Percentiles rank a stretch among this genome's conserved stretches.
These are phyloP conservation scores for Aphanomyces stellatus DNA, from an alignment of 352 stramenopile genomes.

Conservation along the genomic window DNA sequence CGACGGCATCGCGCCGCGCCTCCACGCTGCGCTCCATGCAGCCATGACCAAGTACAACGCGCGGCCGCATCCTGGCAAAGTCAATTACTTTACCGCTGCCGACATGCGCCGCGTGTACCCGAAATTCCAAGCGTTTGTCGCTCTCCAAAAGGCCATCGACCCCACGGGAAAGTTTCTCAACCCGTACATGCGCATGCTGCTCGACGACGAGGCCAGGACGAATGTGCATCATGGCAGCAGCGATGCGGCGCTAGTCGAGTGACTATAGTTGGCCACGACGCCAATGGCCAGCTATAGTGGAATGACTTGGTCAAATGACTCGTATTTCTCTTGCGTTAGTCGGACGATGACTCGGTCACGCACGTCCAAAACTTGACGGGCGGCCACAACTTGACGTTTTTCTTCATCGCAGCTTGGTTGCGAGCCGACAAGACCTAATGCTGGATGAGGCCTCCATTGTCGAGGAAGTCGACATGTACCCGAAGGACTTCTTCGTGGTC, in stretches of 20 bases:
- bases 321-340: background rate
- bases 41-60: slow-evolving; percentile 1
- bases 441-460: background rate
- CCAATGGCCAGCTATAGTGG: too few relatives aligned
- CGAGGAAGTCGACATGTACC: background rate
- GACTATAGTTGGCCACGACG: too few relatives aligned
- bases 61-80: slow-evolving; percentile 13
- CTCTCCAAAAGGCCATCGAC: background rate
- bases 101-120: slow-evolving; percentile 9
- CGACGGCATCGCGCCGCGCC: background rate
- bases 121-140: slow-evolving; percentile 7
- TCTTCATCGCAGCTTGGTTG: slow-evolving; percentile 40
- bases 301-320: too few relatives aligned
- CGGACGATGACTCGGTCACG: background rate
- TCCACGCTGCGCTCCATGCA: slow-evolving; percentile 7
- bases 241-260: too few relatives aligned
- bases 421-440: slow-evolving; percentile 48
- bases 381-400: slow-evolving; percentile 13
- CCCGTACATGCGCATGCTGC: slow-evolving; percentile 1
- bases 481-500: slow-evolving; percentile 55
- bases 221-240: too few relatives aligned
- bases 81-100: slow-evolving; percentile 14
- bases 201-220: too few relatives aligned
- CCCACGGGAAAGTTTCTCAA: slow-evolving; percentile 19
- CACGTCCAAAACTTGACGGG: slow-evolving; percentile 13